phyloP scores from a whole-genome alignment of 2,329 filamentous ascomycete species.

The Trichoderma sp. region DNA sequence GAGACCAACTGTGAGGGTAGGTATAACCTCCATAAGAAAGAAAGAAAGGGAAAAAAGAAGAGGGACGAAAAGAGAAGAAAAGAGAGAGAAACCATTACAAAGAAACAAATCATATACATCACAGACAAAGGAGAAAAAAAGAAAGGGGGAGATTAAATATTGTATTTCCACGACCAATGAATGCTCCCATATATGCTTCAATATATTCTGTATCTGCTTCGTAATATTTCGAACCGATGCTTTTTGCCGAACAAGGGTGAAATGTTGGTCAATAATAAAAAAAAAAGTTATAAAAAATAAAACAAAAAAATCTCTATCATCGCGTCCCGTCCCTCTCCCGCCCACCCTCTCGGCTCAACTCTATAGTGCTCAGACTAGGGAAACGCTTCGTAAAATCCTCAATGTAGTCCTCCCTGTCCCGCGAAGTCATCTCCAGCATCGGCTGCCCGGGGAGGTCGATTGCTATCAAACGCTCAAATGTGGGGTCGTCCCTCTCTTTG shows the following conservation, averaged over 20 bases:
- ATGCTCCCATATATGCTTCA: conserved; percentile 21
- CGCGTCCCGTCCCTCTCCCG: conserved; percentile 32
- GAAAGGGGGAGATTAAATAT: not conserved
- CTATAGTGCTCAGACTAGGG: conserved; percentile 78
- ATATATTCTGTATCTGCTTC: conserved; percentile 16
- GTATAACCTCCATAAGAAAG: too few species aligned
- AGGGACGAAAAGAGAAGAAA: not conserved
- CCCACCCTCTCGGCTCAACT: conserved; percentile 69
- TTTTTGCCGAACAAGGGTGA: not conserved
- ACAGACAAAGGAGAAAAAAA: not conserved
- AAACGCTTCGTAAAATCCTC: conserved; percentile 78
- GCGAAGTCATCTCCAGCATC: conserved; percentile 52
- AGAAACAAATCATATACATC: not conserved
- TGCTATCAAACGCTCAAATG: conserved; percentile 42
- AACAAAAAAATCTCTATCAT: conserved; percentile 17
- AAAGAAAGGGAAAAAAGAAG: not conserved
- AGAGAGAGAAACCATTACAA: too few species aligned
- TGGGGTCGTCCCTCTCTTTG: conserved; percentile 36
- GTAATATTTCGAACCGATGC: conserved; percentile 9
- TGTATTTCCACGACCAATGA: conserved; percentile 12
- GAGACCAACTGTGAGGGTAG: too few species aligned
- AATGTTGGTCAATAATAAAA: not conserved
- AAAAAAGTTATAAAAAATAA: not conserved
- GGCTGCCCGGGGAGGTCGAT: conserved; percentile 49
- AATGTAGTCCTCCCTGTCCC: conserved; percentile 64